A percentile compares a stretch with the other conserved stretches of the same genome.
Evolutionary conservation across 192 early-diverging fungal species (phyloP).

Genomic region (Coemansia sp.): DNA sequence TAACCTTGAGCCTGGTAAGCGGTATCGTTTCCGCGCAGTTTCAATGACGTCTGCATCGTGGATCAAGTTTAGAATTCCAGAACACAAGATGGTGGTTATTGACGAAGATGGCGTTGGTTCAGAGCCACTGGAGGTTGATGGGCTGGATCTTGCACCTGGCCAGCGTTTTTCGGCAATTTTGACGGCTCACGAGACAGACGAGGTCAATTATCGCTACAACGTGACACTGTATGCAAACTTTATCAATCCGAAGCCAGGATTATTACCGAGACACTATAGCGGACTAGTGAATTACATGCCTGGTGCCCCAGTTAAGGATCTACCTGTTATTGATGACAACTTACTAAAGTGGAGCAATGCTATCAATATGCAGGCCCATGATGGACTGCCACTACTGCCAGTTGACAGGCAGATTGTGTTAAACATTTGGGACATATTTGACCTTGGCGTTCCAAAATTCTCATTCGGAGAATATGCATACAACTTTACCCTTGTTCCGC

Average conservation of each 20-base stretch:
- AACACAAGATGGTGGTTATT: slow-evolving; percentile 75
- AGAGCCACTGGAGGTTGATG: slow-evolving; percentile 51
- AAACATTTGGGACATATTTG: too few relatives aligned
- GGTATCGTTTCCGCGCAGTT: slow-evolving; percentile 74
- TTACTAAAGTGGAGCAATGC: slow-evolving; percentile 2
- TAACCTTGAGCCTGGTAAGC: slow-evolving; percentile 65
- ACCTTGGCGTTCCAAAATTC: neutral
- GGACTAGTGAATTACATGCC: slow-evolving; percentile 14
- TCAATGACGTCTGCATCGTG: slow-evolving; percentile 66
- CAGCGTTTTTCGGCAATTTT: slow-evolving; percentile 81
- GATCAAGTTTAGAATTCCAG: slow-evolving; percentile 72
- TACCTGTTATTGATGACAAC: neutral
- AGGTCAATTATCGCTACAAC: slow-evolving; percentile 62
- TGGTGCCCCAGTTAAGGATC: neutral
- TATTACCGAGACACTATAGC: slow-evolving; percentile 36
- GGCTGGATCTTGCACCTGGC: slow-evolving; percentile 62
- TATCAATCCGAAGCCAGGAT: slow-evolving; percentile 51
- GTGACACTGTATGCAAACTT: slow-evolving; percentile 65
- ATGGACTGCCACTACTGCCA: neutral
- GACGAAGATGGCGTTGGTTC: slow-evolving; percentile 74
- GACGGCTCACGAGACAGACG: slow-evolving; percentile 56
- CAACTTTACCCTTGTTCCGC: neutral
- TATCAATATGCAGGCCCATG: neutral
- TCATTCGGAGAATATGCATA: neutral
- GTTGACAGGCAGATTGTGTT: neutral